These are phyloP conservation scores for Camelina neglecta DNA, from an alignment of 345 rosid genomes.

Conservation along the genomic window DNA sequence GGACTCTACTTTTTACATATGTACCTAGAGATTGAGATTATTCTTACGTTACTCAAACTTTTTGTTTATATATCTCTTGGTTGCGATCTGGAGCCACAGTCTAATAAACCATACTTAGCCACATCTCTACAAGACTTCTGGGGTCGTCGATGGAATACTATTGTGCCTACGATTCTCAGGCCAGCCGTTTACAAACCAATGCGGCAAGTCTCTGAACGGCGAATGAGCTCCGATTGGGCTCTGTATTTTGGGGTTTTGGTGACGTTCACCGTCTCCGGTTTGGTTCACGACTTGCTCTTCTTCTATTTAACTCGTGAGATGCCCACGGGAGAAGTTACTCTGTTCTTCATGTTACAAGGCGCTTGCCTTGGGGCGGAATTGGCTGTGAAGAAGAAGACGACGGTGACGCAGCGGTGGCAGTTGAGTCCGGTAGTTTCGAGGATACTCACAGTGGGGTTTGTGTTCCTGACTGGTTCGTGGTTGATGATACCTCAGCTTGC, in stretches of 20 bases:
- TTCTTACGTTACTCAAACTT: neutral
- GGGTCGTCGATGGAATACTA: neutral
- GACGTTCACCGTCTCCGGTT: slow-evolving; percentile 42
- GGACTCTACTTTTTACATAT: neutral
- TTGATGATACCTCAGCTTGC: slow-evolving; percentile 44
- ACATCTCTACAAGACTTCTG: neutral
- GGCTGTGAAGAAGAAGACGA: slow-evolving; percentile 40
- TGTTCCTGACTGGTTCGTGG: slow-evolving; percentile 41
- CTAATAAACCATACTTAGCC: neutral
- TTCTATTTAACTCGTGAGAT: slow-evolving; percentile 34
- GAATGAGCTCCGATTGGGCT: slow-evolving; percentile 17
- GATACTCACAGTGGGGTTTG: slow-evolving; percentile 45
- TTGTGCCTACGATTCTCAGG: neutral
- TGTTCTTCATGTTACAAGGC: slow-evolving; percentile 49
- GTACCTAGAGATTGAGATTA: neutral
- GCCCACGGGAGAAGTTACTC: slow-evolving; percentile 35
- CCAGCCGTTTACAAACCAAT: neutral
- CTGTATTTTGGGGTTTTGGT: slow-evolving; percentile 17
- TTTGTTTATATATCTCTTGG: neutral
- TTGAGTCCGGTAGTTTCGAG: slow-evolving; percentile 35
- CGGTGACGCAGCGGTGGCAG: slow-evolving; percentile 11
- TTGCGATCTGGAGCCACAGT: neutral
- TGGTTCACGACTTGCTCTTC: slow-evolving; percentile 45
- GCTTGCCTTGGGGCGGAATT: slow-evolving; percentile 40
- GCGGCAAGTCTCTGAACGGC: neutral